Evolutionary conservation across 306 rosid genomes (phyloP), one percentile per base, ranked within the genome.

Genomic region (Malus sylvestris): DNA sequence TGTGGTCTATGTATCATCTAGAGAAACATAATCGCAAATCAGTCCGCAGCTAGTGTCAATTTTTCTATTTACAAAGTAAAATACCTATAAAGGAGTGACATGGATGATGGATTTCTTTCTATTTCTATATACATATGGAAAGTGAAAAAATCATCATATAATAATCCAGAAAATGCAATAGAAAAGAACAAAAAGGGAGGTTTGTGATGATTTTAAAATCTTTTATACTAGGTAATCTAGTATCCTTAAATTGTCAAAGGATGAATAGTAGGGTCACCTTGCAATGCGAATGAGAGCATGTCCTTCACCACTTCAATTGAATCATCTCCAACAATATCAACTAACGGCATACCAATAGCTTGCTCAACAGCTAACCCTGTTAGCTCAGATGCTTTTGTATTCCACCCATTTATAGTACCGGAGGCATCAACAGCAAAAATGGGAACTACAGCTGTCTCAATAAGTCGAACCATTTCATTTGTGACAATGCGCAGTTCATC

Each of bases 371-470:
- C 53, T 57, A 85, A 57, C 73, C 86, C 88, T 19, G 86, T 85
- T 73, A 79, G 72, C 66, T 85, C 88, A 29, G 81, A 65, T 68
- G 86, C 78, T 80, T 79, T 85, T 8, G 53, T 51, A 70, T 85
- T 85, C 88, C 88, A 85, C 73, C 88, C 86, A 64, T 82, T 85
- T 66, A 85, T 57, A 42, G 52, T 72, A 32, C 86, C 83, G 5
- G 73, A 68, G 73, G 76, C 75, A 72, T 82, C 84, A 38, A 85
- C 77, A 44, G 88, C 81, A 35, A 85, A 85, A 72, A 85, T 79
- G 51, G 88, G 88, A 57, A 82, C 88, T 25, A 77, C 84, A 76
- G 88, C 88, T 55, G 86, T 79, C 77, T 79, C 84, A 38, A 85
- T 85, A 30, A 85, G 65, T 58, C 82, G 82, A 76, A 79, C 81